A percentile compares a stretch with the other conserved stretches of the same genome.
These are phyloP conservation scores for Delitschia confertaspora DNA, from an alignment of 495 filamentous ascomycete species.

Conservation along the genomic window DNA sequence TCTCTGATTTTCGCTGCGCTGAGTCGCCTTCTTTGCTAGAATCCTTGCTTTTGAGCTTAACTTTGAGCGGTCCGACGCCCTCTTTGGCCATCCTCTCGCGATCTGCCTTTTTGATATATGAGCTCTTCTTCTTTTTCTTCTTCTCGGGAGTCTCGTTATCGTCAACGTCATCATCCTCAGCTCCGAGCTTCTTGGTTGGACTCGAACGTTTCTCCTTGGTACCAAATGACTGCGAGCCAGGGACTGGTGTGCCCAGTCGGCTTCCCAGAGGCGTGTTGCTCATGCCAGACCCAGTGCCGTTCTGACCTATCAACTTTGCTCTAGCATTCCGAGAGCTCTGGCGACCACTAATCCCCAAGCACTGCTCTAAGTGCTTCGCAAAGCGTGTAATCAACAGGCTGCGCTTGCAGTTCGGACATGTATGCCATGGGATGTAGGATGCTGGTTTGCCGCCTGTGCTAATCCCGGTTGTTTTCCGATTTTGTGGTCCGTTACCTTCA, in stretches of 20 bases:
- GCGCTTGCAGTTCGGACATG: slow-evolving; percentile 55
- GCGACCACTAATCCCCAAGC: slow-evolving; percentile 66
- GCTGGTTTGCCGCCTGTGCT: slow-evolving; percentile 46
- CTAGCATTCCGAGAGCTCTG: slow-evolving; percentile 47
- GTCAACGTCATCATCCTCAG: slow-evolving; percentile 36
- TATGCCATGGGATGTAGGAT: slow-evolving; percentile 62
- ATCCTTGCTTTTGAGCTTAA: slow-evolving; percentile 18
- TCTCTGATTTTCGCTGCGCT: slow-evolving; percentile 12
- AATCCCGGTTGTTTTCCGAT: slow-evolving; percentile 25
- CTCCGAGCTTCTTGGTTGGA: slow-evolving; percentile 20
- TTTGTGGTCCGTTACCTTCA: slow-evolving; percentile 17
- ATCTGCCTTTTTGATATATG: slow-evolving; percentile 28
- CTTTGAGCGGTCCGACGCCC: slow-evolving; percentile 6
- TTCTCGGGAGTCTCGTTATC: slow-evolving; percentile 42
- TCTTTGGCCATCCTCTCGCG: slow-evolving; percentile 20
- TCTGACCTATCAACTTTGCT: slow-evolving; percentile 32
- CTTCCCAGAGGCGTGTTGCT: slow-evolving; percentile 50
- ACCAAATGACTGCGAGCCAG: slow-evolving; percentile 35
- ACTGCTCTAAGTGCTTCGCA: slow-evolving; percentile 70
- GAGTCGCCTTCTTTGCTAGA: slow-evolving; percentile 11
- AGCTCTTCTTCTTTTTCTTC: slow-evolving; percentile 41
- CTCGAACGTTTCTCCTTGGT: slow-evolving; percentile 38
- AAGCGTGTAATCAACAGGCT: slow-evolving; percentile 54
- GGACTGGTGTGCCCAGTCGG: slow-evolving; percentile 52
- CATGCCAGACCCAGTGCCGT: slow-evolving; percentile 15